These are phyloP conservation scores for Lentinula detonsa DNA, from an alignment of 768 basidiomycete genomes.

Conservation along the genomic window DNA sequence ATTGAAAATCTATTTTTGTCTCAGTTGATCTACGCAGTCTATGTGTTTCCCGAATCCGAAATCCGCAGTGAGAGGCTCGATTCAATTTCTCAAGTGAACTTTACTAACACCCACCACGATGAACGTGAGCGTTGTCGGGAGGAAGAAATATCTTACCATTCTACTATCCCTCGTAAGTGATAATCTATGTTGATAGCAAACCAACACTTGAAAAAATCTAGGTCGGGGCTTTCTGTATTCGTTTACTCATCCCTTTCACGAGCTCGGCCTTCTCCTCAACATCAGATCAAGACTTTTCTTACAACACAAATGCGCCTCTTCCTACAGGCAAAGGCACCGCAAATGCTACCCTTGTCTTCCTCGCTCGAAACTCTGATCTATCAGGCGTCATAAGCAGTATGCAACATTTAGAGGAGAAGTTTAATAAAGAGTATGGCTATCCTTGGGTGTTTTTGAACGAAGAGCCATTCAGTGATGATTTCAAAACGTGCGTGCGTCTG, in stretches of 20 bases:
- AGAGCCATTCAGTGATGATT: constrained; percentile 66
- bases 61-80: too few relatives aligned
- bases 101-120: too few relatives aligned
- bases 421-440: constrained; percentile 75
- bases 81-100: too few relatives aligned
- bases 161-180: too few relatives aligned
- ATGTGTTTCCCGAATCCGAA: too few relatives aligned
- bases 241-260: background rate
- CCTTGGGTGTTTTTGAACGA: constrained; percentile 92
- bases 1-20: too few relatives aligned
- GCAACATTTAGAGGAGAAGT: constrained; percentile 71
- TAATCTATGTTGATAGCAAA: too few relatives aligned
- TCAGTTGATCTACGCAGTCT: too few relatives aligned
- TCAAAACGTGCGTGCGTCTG: constrained; percentile 44
- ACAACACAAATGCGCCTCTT: background rate
- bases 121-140: too few relatives aligned
- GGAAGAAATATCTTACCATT: too few relatives aligned
- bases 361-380: constrained; percentile 64
- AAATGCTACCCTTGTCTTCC: constrained; percentile 36
- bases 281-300: background rate
- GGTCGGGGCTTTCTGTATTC: background rate
- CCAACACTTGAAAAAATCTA: background rate
- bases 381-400: constrained; percentile 58
- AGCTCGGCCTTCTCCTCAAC: background rate
- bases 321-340: constrained; percentile 11